These are phyloP conservation scores for Saraca asoca DNA, from an alignment of 331 rosid genomes.

Conservation along the genomic window DNA sequence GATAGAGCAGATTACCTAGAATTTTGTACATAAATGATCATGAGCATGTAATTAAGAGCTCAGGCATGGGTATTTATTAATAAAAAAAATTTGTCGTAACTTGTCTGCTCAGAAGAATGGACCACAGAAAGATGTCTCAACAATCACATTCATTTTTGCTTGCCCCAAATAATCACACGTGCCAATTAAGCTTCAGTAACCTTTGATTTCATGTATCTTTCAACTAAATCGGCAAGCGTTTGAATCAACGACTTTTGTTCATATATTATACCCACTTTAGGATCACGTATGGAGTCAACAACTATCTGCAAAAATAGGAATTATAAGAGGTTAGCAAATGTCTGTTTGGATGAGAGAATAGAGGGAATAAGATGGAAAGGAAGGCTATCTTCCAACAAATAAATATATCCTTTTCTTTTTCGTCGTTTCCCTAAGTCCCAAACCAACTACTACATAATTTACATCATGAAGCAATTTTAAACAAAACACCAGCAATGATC, in stretches of 20 bases:
- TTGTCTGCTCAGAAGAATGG: slow-evolving; percentile 31
- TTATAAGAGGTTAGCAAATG: neutral
- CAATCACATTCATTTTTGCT: slow-evolving; percentile 25
- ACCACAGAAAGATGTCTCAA: slow-evolving; percentile 22
- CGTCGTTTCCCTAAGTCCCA: too few relatives aligned
- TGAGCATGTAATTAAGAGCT: neutral
- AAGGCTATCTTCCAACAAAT: too few relatives aligned
- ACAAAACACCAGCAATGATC: slow-evolving; percentile 1
- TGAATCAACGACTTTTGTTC: slow-evolving; percentile 72
- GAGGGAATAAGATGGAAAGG: too few relatives aligned
- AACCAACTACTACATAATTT: too few relatives aligned
- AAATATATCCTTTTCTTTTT: too few relatives aligned
- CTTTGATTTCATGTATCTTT: slow-evolving; percentile 43
- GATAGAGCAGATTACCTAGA: too few relatives aligned
- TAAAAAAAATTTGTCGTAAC: neutral
- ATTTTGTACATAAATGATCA: neutral
- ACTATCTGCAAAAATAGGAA: slow-evolving; percentile 57
- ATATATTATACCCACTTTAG: slow-evolving; percentile 71
- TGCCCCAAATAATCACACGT: slow-evolving; percentile 27
- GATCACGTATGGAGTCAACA: slow-evolving; percentile 69
- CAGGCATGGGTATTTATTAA: neutral
- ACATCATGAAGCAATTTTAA: neutral
- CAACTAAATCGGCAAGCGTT: slow-evolving; percentile 61
- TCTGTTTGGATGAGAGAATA: too few relatives aligned
- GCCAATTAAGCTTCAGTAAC: slow-evolving; percentile 36